A percentile compares a stretch with the other conserved stretches of the same genome.
Evolutionary conservation across 2,329 filamentous ascomycete genomes (phyloP).

Genomic region (Aspergillus ochraceus): DNA sequence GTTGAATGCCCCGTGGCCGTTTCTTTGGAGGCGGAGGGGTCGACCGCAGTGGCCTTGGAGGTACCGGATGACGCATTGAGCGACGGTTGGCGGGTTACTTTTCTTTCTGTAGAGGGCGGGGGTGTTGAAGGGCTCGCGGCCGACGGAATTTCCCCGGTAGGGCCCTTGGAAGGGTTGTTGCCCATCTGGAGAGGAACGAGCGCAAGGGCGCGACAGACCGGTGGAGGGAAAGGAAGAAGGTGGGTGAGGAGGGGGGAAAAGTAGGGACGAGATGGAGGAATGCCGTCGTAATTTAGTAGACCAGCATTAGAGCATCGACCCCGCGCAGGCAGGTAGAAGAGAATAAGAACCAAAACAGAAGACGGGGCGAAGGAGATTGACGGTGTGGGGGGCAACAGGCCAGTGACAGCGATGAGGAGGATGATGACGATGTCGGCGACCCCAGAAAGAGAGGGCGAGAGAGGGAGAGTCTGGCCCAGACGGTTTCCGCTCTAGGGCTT

Average conservation of each 20-base stretch:
- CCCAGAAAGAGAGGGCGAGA: constrained; percentile 1
- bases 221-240: constrained; percentile 6
- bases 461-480: constrained; percentile 11
- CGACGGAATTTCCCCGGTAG: constrained; percentile 31
- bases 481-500: constrained; percentile 21
- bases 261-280: neutral
- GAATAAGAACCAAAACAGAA: neutral
- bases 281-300: neutral
- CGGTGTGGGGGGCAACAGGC: neutral
- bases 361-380: neutral
- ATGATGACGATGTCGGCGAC: constrained; percentile 21
- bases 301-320: neutral
- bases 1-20: constrained; percentile 43
- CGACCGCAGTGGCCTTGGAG: constrained; percentile 42
- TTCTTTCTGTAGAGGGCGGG: constrained; percentile 34
- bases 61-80: constrained; percentile 39
- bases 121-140: constrained; percentile 26
- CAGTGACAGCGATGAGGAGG: neutral
- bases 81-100: constrained; percentile 42
- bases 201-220: constrained; percentile 15
- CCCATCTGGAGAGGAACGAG: constrained; percentile 40
- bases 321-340: neutral
- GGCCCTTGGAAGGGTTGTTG: constrained; percentile 49
- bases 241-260: constrained; percentile 8
- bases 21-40: constrained; percentile 45